phyloP scores from a whole-genome alignment of 2,329 filamentous ascomycete species.

The Lasiodiplodia citricola region DNA sequence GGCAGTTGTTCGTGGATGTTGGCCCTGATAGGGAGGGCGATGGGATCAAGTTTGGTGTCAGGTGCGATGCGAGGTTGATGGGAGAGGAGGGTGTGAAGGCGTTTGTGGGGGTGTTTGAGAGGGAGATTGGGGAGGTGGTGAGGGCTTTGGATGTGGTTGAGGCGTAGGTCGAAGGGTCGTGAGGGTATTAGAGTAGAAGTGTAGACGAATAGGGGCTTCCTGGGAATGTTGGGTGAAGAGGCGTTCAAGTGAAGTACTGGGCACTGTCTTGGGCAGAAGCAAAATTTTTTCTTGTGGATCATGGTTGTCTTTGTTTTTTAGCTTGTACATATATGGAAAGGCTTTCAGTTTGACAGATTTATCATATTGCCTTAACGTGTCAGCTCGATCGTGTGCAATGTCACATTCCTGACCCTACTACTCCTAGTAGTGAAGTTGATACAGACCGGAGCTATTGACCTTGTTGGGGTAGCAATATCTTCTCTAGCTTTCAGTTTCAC shows the following conservation, averaged over 20 bases:
- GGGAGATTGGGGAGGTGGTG: constrained; percentile 22
- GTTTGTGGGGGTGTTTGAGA: constrained; percentile 13
- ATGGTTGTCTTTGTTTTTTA: not conserved
- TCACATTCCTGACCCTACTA: too few species aligned
- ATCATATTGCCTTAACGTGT: not conserved
- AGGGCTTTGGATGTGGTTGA: not conserved
- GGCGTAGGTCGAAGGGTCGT: not conserved
- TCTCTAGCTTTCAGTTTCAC: too few species aligned
- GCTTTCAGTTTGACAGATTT: not conserved
- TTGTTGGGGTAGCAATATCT: too few species aligned
- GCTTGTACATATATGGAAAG: not conserved
- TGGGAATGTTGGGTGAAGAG: not conserved
- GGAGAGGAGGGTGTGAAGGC: constrained; percentile 6
- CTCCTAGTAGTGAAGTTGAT: too few species aligned
- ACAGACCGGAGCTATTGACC: too few species aligned
- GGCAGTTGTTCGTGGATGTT: constrained; percentile 23
- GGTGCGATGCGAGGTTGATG: constrained; percentile 23
- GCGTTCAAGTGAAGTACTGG: not conserved
- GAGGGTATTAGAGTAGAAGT: not conserved
- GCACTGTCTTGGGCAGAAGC: too few species aligned
- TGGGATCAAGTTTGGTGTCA: constrained; percentile 18
- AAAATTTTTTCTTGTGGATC: too few species aligned
- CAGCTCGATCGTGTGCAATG: too few species aligned
- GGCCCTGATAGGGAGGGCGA: constrained; percentile 16
- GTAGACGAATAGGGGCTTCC: not conserved